These are phyloP conservation scores for Yarrowia sp. DNA, from an alignment of 805 yeast species.

Conservation along the genomic window DNA sequence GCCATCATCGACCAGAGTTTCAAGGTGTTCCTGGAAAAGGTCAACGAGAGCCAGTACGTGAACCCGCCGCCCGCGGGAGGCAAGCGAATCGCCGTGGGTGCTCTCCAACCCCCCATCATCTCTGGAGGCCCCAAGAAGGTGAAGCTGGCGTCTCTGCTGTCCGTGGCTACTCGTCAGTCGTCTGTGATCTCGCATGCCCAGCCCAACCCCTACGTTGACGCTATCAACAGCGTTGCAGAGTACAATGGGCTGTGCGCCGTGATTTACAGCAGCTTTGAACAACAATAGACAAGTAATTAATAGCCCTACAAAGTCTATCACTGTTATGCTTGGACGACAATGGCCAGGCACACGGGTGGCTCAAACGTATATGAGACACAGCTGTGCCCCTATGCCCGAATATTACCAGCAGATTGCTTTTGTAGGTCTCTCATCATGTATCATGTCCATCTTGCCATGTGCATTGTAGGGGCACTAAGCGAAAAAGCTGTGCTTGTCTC, in stretches of 20 bases:
- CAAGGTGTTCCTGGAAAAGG: conserved; percentile 55
- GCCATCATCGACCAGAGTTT: conserved; percentile 52
- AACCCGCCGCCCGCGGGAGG: conserved; percentile 4
- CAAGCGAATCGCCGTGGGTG: conserved; percentile 17
- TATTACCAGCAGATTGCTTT: conserved; percentile 7
- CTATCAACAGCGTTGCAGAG: conserved; percentile 60
- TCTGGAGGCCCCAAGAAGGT: conserved; percentile 48
- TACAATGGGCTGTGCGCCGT: conserved; percentile 86
- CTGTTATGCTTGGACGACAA: conserved; percentile 21
- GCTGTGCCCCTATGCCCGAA: background rate
- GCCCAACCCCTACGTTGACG: conserved; percentile 53
- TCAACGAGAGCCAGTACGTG: conserved; percentile 40
- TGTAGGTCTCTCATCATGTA: conserved; percentile 5
- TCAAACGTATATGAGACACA: background rate
- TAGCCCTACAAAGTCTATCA: conserved; percentile 13
- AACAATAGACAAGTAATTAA: conserved; percentile 24
- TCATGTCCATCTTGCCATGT: background rate
- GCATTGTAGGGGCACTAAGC: conserved; percentile 1
- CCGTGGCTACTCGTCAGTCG: conserved; percentile 71
- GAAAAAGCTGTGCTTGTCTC: conserved; percentile 1
- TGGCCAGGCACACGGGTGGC: conserved; percentile 17
- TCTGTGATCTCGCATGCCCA: conserved; percentile 57
- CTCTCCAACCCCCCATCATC: conserved; percentile 38
- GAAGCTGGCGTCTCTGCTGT: conserved; percentile 74
- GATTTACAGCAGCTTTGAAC: conserved; percentile 74